Conservation (phyloP, 768 basidiomycete species). For the Hirschioporus abietinus region DNA sequence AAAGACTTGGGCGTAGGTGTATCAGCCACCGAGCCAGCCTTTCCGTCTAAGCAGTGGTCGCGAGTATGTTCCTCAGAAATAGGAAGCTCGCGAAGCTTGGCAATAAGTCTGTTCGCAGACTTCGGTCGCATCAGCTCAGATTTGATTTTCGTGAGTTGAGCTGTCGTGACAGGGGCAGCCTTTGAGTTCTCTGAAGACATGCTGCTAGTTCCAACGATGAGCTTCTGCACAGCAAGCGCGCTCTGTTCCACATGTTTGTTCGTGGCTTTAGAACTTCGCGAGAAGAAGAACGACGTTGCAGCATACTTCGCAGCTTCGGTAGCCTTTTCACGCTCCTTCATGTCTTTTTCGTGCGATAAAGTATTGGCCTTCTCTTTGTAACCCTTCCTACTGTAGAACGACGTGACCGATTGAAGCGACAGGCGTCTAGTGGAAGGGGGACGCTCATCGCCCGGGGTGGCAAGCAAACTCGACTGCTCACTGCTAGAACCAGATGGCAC, state of each 20-base stretch:
- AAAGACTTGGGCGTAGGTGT: slow-evolving; percentile 6
- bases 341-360: slow-evolving; percentile 32
- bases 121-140: slow-evolving; percentile 61
- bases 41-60: slow-evolving; percentile 24
- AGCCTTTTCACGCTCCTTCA: slow-evolving; percentile 35
- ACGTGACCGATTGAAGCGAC: slow-evolving; percentile 41
- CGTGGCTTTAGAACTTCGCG: slow-evolving; percentile 23
- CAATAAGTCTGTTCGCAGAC: slow-evolving; percentile 64
- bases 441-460: background rate
- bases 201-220: slow-evolving; percentile 57
- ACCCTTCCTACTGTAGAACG: slow-evolving; percentile 31
- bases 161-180: slow-evolving; percentile 37
- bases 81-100: slow-evolving; percentile 63
- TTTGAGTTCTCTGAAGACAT: slow-evolving; percentile 29
- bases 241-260: slow-evolving; percentile 60
- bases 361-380: slow-evolving; percentile 29
- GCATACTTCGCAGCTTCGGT: slow-evolving; percentile 30
- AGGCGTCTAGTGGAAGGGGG: slow-evolving; percentile 29
- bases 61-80: slow-evolving; percentile 19
- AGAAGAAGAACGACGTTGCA: slow-evolving; percentile 17
- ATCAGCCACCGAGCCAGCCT: slow-evolving; percentile 17
- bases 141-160: slow-evolving; percentile 61
- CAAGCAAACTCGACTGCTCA: background rate
- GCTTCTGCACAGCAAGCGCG: slow-evolving; percentile 55
- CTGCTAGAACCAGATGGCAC: background rate